Conservation (phyloP, 208 protist genomes). For the Angomonas ambiguus region DNA sequence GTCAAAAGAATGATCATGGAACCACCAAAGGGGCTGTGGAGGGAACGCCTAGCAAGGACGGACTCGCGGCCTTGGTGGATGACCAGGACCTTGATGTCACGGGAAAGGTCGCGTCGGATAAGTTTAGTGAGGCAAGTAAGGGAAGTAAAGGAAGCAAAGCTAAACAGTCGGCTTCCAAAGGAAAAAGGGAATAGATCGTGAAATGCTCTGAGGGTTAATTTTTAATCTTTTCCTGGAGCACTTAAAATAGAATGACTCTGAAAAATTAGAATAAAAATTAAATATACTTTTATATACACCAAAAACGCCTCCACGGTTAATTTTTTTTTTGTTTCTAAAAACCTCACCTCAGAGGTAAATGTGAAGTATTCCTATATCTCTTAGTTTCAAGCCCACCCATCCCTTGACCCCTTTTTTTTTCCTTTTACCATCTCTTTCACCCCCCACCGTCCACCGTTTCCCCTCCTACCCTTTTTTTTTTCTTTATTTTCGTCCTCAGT, state of each 20-base stretch:
- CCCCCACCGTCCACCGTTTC: neutral
- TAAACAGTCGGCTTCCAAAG: too few species aligned
- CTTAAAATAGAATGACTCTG: too few species aligned
- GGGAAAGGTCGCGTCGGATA: neutral
- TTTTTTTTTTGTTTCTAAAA: too few species aligned
- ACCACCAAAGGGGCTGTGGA: too few species aligned
- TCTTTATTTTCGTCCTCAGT: slow-evolving; percentile 13
- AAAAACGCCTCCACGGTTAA: neutral
- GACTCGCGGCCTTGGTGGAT: neutral
- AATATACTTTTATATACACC: neutral
- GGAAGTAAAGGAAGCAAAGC: too few species aligned
- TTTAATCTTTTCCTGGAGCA: too few species aligned
- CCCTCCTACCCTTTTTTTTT: neutral
- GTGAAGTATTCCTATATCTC: neutral
- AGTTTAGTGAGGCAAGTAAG: too few species aligned
- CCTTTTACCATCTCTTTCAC: too few species aligned
- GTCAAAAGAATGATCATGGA: too few species aligned
- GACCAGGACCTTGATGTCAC: neutral
- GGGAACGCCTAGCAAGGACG: neutral
- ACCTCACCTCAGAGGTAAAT: too few species aligned
- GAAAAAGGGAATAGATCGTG: neutral
- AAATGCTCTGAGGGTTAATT: too few species aligned
- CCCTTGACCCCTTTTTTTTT: slow-evolving; percentile 3
- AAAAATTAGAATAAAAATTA: neutral
- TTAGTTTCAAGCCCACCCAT: neutral